A percentile compares a stretch with the other conserved stretches of the same genome.
phyloP scores from a whole-genome alignment of 768 basidiomycete species.

The Auriscalpium vulgare region DNA sequence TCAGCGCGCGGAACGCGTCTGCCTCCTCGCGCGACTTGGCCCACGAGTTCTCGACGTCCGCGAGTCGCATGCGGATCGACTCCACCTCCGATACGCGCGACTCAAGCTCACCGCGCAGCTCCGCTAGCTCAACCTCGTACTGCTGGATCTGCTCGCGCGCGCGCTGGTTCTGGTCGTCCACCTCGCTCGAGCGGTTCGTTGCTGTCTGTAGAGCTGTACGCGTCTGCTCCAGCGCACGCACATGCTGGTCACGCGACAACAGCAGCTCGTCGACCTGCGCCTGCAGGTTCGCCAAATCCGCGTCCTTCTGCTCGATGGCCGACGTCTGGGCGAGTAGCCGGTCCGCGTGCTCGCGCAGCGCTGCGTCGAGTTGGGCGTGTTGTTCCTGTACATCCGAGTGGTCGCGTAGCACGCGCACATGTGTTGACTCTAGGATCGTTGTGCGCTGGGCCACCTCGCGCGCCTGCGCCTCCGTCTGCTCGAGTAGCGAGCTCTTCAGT shows the following conservation, averaged over 20 bases:
- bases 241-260: slow-evolving; percentile 70
- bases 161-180: slow-evolving; percentile 65
- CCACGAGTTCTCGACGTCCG: slow-evolving; percentile 86
- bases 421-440: slow-evolving; percentile 61
- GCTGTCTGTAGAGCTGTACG: slow-evolving; percentile 70
- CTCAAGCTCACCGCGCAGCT: slow-evolving; percentile 78
- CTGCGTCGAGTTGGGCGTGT: slow-evolving; percentile 49
- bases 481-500: slow-evolving; percentile 66
- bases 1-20: slow-evolving; percentile 79
- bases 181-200: slow-evolving; percentile 69
- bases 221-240: slow-evolving; percentile 83
- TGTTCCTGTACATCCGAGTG: slow-evolving; percentile 65
- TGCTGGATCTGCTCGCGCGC: slow-evolving; percentile 60
- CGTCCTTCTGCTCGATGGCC: slow-evolving; percentile 67
- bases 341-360: slow-evolving; percentile 71
- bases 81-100: slow-evolving; percentile 68
- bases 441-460: slow-evolving; percentile 69
- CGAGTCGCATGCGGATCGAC: slow-evolving; percentile 50
- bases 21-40: slow-evolving; percentile 90
- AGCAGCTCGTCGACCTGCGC: slow-evolving; percentile 66
- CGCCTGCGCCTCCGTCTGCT: slow-evolving; percentile 74
- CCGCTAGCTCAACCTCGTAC: slow-evolving; percentile 70
- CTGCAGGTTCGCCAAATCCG: slow-evolving; percentile 59
- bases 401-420: slow-evolving; percentile 53
- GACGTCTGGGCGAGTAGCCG: slow-evolving; percentile 68